Evolutionary conservation across 2,329 filamentous ascomycete genomes (phyloP).

Genomic region (Emergomyces africanus): DNA sequence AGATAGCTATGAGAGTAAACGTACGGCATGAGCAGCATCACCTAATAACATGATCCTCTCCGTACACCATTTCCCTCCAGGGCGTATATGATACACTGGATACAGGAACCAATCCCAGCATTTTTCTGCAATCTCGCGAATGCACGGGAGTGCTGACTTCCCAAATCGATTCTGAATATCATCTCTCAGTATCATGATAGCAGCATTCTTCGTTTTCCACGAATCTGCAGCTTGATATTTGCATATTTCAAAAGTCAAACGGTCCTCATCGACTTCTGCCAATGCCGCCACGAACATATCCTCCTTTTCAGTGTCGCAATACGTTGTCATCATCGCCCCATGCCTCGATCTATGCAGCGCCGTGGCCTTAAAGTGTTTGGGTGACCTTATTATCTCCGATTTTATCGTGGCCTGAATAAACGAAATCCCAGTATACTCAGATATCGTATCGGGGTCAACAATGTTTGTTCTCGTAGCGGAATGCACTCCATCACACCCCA

Average conservation of each 20-base stretch:
- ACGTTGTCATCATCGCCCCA: slow-evolving; percentile 29
- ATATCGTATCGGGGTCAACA: slow-evolving; percentile 23
- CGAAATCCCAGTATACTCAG: slow-evolving; percentile 31
- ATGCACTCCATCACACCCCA: slow-evolving; percentile 32
- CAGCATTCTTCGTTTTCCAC: slow-evolving; percentile 21
- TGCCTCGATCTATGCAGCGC: slow-evolving; percentile 28
- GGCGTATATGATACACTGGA: slow-evolving; percentile 30
- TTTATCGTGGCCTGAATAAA: slow-evolving; percentile 26
- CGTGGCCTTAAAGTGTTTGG: slow-evolving; percentile 27
- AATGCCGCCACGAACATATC: slow-evolving; percentile 30
- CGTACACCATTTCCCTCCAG: slow-evolving; percentile 27
- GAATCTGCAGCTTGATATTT: slow-evolving; percentile 5
- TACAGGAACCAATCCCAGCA: slow-evolving; percentile 31
- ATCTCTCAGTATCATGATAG: slow-evolving; percentile 22
- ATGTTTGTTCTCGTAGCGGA: slow-evolving; percentile 25
- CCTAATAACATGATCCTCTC: slow-evolving; percentile 32
- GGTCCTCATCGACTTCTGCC: slow-evolving; percentile 23
- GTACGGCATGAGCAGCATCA: slow-evolving; percentile 36
- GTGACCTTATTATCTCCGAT: slow-evolving; percentile 13
- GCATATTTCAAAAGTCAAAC: slow-evolving; percentile 14
- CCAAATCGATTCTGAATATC: slow-evolving; percentile 27
- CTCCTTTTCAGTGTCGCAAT: slow-evolving; percentile 22
- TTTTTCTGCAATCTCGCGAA: slow-evolving; percentile 25
- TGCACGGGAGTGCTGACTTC: slow-evolving; percentile 22
- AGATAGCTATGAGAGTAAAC: slow-evolving; percentile 7